Percentiles rank a stretch among this genome's conserved stretches.
Evolutionary conservation across 129 eudicot species (phyloP).

Genomic region (Calendula officinalis): DNA sequence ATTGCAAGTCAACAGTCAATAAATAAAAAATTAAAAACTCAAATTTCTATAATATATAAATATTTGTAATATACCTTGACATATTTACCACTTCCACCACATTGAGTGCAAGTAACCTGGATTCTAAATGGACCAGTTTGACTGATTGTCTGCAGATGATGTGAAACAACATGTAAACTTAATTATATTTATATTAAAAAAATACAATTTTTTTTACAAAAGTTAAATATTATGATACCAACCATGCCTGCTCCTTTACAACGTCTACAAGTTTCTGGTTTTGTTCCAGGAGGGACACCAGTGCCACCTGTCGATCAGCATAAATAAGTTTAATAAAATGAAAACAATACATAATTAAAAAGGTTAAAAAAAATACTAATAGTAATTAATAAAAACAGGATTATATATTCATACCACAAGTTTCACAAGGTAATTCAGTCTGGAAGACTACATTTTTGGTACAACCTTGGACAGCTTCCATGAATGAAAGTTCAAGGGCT

Average conservation of each 20-base stretch:
- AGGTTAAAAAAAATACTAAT: not conserved
- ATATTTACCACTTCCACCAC: conserved; percentile 77
- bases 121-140: conserved; percentile 74
- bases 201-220: not conserved
- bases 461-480: conserved; percentile 97
- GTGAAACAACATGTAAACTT: conserved; percentile 9
- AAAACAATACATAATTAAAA: not conserved
- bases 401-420: conserved; percentile 56
- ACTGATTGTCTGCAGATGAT: conserved; percentile 43
- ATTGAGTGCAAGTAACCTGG: conserved; percentile 66
- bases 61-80: conserved; percentile 52
- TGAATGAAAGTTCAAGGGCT: conserved; percentile 64
- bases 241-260: conserved; percentile 97
- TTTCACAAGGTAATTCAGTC: conserved; percentile 60
- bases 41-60: not conserved
- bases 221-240: conserved; percentile 25
- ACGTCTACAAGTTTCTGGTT: conserved; percentile 80
- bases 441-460: conserved; percentile 53
- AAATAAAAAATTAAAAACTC: not conserved
- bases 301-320: conserved; percentile 59
- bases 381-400: not conserved
- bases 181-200: not conserved
- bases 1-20: not conserved
- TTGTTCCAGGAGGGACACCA: conserved; percentile 97
- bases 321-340: not conserved